Base-by-base conservation (phyloP, 352 stramenopile species). In the Globisporangium acanthophoron region DNA sequence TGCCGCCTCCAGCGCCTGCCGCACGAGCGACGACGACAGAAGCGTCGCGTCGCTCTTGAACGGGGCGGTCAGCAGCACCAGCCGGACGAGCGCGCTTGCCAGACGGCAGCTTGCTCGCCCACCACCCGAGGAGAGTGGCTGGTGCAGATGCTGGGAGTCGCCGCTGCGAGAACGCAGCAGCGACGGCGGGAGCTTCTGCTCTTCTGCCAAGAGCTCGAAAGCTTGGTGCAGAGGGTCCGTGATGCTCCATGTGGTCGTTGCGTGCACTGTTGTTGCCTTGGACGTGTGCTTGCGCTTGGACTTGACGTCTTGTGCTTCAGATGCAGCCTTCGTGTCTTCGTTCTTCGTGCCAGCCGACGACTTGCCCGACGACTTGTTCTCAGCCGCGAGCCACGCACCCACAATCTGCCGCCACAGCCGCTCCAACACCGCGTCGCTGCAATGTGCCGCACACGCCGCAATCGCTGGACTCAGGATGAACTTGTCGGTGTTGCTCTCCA, bases 401-500 rank as follows among this genome's bases (percentile, higher is more conserved):
- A 92, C 43, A 43, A 92, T 56, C 21, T 67, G 70, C 41, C 58
- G 56, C 82, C 78, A 89, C 41, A 90, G 53, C 5, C 43, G 58
- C 6, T 62, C 54, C 24, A 92, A 27, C 15, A 91, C 72, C 1
- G 46, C 61, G 39, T 81, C 73, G 64, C 77, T 90, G 65, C 78
- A 89, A 31, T 70, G 66, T 33, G 72, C 55, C 15, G 83, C 78
- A 58, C 82, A 92, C 2, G 68, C 67, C 16, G 78, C 76, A 52
- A 94, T 88, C 67, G 80, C 91, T 21, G 84, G 69, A 56, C 76
- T 90, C 16, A 95, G 72, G 18, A 88, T 56, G 51, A 86, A 90
- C 48, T 77, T 87, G 46, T 90, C 78, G 11, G 66, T 74, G 67
- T 95, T 95, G 53, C 72, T 61, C 55, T 92, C 83, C 45, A 93